Evolutionary conservation across 768 basidiomycete genomes (phyloP).

Genomic region (Paxillus rubicundulus): DNA sequence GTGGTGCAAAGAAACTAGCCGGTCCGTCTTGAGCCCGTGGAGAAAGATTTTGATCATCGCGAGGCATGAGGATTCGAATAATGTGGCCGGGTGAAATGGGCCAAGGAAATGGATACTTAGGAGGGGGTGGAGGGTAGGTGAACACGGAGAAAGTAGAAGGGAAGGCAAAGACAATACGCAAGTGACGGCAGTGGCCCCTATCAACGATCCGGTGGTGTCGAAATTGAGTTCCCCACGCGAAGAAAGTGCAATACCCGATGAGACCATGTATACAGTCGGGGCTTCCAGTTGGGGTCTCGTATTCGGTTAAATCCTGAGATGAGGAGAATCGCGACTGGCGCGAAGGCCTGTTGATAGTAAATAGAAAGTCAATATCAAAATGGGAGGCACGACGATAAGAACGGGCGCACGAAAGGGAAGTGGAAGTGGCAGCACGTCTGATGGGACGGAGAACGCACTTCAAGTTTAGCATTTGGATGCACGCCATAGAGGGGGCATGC

Average conservation of each 20-base stretch:
- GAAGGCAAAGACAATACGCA: constrained; percentile 26
- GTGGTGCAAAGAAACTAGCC: constrained; percentile 92
- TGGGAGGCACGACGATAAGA: background rate
- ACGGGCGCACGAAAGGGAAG: background rate
- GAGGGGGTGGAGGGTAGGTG: background rate
- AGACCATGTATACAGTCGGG: constrained; percentile 92
- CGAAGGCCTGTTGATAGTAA: constrained; percentile 66
- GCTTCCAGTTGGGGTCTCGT: constrained; percentile 79
- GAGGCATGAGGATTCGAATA: constrained; percentile 94
- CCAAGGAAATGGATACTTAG: background rate
- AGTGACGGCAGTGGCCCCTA: constrained; percentile 81
- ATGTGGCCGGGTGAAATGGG: constrained; percentile 7
- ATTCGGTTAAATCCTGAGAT: constrained; percentile 91
- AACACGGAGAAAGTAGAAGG: background rate
- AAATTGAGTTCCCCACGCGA: constrained; percentile 88
- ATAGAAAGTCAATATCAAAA: background rate
- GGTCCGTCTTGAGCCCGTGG: constrained; percentile 97
- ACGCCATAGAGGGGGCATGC: constrained; percentile 85
- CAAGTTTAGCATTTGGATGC: constrained; percentile 99
- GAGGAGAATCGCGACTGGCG: constrained; percentile 83
- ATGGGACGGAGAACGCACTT: constrained; percentile 38
- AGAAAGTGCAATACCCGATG: constrained; percentile 82
- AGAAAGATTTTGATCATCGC: constrained; percentile 96
- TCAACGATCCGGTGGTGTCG: constrained; percentile 82
- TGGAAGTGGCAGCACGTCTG: background rate